Conservation (phyloP, 345 rosid species). For the Eucalyptus regnans region DNA sequence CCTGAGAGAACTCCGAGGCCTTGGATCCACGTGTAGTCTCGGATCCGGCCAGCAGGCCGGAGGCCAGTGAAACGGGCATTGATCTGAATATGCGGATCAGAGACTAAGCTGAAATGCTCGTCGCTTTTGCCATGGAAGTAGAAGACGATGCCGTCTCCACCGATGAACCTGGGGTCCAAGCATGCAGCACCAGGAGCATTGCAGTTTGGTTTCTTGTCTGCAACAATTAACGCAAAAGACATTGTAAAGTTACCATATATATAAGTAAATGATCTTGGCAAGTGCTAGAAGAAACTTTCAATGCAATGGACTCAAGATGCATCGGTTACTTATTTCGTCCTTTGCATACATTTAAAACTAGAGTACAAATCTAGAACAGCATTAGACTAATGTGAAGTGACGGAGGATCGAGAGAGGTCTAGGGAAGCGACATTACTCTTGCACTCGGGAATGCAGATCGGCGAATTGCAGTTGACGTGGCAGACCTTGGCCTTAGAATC, state of each 20-base stretch:
- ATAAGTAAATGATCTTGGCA: background rate
- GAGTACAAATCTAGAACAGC: background rate
- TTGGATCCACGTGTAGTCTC: constrained; percentile 7
- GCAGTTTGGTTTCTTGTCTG: background rate
- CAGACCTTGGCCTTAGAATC: background rate
- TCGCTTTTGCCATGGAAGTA: constrained; percentile 5
- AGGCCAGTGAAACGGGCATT: constrained; percentile 7
- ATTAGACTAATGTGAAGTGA: background rate
- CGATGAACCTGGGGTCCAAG: constrained; percentile 2
- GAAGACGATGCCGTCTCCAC: constrained; percentile 3
- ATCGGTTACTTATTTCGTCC: background rate
- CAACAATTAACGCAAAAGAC: background rate
- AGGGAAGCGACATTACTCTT: background rate
- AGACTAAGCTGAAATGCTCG: background rate
- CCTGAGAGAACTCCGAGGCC: constrained; percentile 1
- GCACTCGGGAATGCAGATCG: background rate
- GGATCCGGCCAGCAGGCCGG: background rate
- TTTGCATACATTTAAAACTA: background rate
- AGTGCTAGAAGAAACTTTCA: background rate
- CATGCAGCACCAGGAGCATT: constrained; percentile 1
- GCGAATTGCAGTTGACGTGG: background rate
- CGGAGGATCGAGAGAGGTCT: background rate
- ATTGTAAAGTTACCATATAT: background rate
- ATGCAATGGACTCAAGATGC: background rate
- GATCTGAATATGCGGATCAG: constrained; percentile 2